These are phyloP conservation scores for Boletus rufocinnamomeus DNA, from an alignment of 768 basidiomycete genomes.

Conservation along the genomic window DNA sequence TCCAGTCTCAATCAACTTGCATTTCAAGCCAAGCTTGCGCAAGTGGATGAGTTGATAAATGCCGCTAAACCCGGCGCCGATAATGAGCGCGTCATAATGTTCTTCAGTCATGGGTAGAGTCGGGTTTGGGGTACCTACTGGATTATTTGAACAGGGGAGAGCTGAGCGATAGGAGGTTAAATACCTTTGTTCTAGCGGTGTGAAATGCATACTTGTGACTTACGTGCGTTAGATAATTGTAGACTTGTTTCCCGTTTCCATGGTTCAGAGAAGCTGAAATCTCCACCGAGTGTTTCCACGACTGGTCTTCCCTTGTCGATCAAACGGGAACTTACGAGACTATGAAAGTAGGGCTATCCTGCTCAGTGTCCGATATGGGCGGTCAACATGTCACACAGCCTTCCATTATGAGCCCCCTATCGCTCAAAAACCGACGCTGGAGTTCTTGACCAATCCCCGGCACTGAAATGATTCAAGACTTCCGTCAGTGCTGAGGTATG, in stretches of 20 bases:
- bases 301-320: background rate
- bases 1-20: conserved; percentile 7
- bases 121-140: background rate
- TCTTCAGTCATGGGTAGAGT: conserved; percentile 7
- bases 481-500: background rate
- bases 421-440: background rate
- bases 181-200: background rate
- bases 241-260: background rate
- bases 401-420: background rate
- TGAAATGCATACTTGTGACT: background rate
- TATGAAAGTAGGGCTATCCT: background rate
- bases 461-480: background rate
- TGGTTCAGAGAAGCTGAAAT: background rate
- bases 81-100: conserved; percentile 8
- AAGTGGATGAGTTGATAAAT: conserved; percentile 14
- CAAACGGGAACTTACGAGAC: background rate
- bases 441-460: background rate
- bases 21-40: conserved; percentile 10
- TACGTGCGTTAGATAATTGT: background rate
- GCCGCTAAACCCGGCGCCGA: conserved; percentile 15
- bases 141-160: too few species aligned
- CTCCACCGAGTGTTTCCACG: background rate
- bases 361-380: background rate
- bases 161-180: background rate
- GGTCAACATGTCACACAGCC: background rate